Evolutionary conservation across 2,329 filamentous ascomycete genomes (phyloP).

Genomic region (Talaromyces sp.): DNA sequence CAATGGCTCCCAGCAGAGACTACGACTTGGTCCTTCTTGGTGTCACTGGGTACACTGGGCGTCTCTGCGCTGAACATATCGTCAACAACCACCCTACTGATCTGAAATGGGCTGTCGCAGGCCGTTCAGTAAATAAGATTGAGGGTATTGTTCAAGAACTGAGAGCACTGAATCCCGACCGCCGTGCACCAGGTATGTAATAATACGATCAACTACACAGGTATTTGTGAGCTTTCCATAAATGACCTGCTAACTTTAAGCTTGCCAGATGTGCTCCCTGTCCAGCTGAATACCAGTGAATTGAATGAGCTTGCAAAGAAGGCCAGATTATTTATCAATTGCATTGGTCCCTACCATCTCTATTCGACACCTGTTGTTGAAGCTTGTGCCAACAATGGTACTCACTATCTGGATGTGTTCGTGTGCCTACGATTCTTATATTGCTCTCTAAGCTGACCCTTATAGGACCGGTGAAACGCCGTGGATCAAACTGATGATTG

Average conservation of each 20-base stretch:
- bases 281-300: constrained; percentile 53
- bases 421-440: constrained; percentile 9
- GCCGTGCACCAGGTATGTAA: constrained; percentile 66
- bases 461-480: constrained; percentile 63
- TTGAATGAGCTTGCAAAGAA: constrained; percentile 56
- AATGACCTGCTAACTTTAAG: background rate
- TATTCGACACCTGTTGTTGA: constrained; percentile 67
- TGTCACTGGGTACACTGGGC: constrained; percentile 82
- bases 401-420: constrained; percentile 67
- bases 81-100: constrained; percentile 70
- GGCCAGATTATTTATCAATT: constrained; percentile 62
- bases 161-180: constrained; percentile 68
- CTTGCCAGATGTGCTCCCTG: constrained; percentile 46
- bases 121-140: constrained; percentile 77
- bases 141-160: constrained; percentile 68
- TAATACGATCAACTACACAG: background rate
- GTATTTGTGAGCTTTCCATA: too few species aligned
- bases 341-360: constrained; percentile 64
- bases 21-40: constrained; percentile 70
- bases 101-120: constrained; percentile 85
- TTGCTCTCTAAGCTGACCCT: constrained; percentile 3
- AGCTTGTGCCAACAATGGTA: constrained; percentile 65
- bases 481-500: constrained; percentile 65
- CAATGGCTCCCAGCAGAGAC: constrained; percentile 50
- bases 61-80: constrained; percentile 75